Evolutionary conservation across 2,329 filamentous ascomycete genomes (phyloP), one percentile per base, ranked within the genome.

Genomic region (Diaporthe velutina): DNA sequence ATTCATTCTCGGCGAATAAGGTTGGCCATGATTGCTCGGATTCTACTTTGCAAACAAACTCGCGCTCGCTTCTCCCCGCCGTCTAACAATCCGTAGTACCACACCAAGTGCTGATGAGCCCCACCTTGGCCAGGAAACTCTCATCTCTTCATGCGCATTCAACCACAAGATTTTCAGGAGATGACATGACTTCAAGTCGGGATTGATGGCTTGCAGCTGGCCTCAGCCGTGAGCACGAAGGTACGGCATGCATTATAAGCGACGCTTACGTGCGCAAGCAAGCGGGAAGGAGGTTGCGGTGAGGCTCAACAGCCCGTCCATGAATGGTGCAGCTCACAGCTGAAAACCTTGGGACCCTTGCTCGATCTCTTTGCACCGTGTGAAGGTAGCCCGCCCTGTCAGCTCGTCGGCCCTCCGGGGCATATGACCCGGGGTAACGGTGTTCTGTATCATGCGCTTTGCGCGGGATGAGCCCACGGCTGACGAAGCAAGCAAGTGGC

Each of bases 271-370:
- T 68, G 64, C 45, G 33, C 48, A 54, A 54, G n/a, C 48, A 54
- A 40, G 64, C 64, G 48, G 64, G 64, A 68, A 68, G 12, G 64
- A 68, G 64, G 48, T 68, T 68, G 64, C 64, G 64, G 64, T 40
- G 64, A 68, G 64, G 64, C 64, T 68, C 64, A 40, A n/a, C n/a
- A 40, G 48, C 48, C 33, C 33, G 17, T 22, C 64, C n/a, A 15
- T 38, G 48, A 54, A 52, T 68, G 64, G 64, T 68, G 33, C 64
- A 54, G 33, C 30, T 33, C 38, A 22, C 45, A 67, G 64, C 45
- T 54, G 45, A 66, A 64, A 50, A n/a, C 15, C 22, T 13, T 8
- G 13, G 25, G 19, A 17, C n/a, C n/a, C 7, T 54, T 25, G 9
- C 22, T 7, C 30, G 38, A 42, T 30, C 33, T 54, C 17, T 22